These are phyloP conservation scores for Exophiala calicioides DNA, from an alignment of 2,329 filamentous ascomycete species.

Conservation along the genomic window DNA sequence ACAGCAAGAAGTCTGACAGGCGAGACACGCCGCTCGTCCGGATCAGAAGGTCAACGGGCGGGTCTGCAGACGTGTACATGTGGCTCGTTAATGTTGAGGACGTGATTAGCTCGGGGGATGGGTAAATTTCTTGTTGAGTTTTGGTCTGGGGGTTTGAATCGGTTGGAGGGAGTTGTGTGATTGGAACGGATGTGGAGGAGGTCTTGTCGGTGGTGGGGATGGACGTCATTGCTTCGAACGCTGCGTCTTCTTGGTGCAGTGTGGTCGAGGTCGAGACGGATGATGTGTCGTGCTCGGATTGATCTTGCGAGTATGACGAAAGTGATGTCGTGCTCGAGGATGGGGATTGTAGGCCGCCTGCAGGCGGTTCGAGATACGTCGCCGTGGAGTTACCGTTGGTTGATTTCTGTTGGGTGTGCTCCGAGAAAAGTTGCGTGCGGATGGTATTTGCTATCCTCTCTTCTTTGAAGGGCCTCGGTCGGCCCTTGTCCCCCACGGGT, in stretches of 20 bases:
- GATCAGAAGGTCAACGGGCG: slow-evolving; percentile 86
- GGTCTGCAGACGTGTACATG: slow-evolving; percentile 82
- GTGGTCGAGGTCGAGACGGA: slow-evolving; percentile 20
- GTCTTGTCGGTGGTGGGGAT: not conserved
- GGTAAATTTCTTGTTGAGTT: slow-evolving; percentile 39
- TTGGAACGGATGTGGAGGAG: not conserved
- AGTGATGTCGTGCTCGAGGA: slow-evolving; percentile 30
- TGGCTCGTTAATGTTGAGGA: slow-evolving; percentile 78
- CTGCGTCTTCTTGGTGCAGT: slow-evolving; percentile 15
- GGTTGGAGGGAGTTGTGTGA: not conserved
- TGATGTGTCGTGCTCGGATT: slow-evolving; percentile 21
- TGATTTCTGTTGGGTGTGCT: slow-evolving; percentile 23
- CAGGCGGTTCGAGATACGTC: slow-evolving; percentile 38
- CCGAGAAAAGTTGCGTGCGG: slow-evolving; percentile 63
- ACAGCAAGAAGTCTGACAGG: slow-evolving; percentile 96
- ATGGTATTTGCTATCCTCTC: slow-evolving; percentile 86
- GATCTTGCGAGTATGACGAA: slow-evolving; percentile 25
- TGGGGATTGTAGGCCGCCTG: slow-evolving; percentile 16
- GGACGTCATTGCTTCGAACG: slow-evolving; percentile 1
- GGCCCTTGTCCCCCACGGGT: slow-evolving; percentile 41
- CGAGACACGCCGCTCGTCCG: slow-evolving; percentile 91
- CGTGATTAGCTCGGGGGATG: slow-evolving; percentile 87
- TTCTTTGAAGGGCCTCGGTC: slow-evolving; percentile 76
- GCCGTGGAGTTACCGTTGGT: slow-evolving; percentile 35
- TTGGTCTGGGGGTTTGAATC: not conserved